These are phyloP conservation scores for Beauveria caledonica DNA, from an alignment of 2,329 filamentous ascomycete species.

Conservation along the genomic window DNA sequence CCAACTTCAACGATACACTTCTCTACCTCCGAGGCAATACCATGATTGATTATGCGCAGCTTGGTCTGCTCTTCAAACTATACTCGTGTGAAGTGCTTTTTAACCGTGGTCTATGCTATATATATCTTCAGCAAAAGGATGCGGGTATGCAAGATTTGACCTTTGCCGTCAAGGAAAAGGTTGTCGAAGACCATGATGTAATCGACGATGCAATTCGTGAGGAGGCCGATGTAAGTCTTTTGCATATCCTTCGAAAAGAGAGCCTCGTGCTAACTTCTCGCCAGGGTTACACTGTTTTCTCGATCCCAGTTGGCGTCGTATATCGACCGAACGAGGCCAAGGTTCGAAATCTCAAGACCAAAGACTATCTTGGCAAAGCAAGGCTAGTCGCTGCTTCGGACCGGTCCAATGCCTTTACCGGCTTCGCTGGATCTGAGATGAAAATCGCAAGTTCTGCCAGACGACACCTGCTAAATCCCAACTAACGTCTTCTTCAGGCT, in stretches of 20 bases:
- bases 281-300: constrained; percentile 96
- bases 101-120: constrained; percentile 94
- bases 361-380: constrained; percentile 97
- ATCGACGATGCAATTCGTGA: constrained; percentile 96
- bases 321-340: constrained; percentile 96
- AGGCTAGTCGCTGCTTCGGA: constrained; percentile 84
- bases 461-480: not conserved
- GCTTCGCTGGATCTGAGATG: constrained; percentile 70
- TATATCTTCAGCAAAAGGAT: constrained; percentile 88
- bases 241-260: not conserved
- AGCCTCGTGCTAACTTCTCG: constrained; percentile 16
- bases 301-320: constrained; percentile 89
- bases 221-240: constrained; percentile 66
- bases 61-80: constrained; percentile 90
- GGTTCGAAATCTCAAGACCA: constrained; percentile 94
- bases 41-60: constrained; percentile 94
- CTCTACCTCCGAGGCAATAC: constrained; percentile 92
- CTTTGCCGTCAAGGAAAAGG: constrained; percentile 91
- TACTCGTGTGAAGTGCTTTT: constrained; percentile 97
- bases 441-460: constrained; percentile 50
- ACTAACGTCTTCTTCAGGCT: constrained; percentile 27
- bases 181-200: constrained; percentile 91
- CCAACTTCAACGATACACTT: constrained; percentile 97
- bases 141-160: constrained; percentile 83
- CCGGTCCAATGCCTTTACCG: constrained; percentile 69